Conservation (phyloP, 139 green algal species). For the Chlamydomonas sp. region DNA sequence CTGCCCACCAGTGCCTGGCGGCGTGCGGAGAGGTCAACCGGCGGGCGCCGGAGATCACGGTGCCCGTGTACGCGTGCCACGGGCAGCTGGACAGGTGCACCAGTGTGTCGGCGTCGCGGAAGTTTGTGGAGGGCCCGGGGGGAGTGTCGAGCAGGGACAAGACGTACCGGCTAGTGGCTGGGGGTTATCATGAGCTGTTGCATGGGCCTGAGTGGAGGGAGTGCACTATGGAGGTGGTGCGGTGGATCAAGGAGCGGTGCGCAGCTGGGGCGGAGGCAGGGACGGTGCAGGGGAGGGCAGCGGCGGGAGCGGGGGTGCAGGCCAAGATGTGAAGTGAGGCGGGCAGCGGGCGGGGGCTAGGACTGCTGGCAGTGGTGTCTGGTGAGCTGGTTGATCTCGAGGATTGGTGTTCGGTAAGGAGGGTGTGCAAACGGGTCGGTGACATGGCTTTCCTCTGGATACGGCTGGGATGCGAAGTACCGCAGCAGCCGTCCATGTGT, state of each 20-base stretch:
- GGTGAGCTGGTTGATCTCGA: too few species aligned
- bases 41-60: conserved; percentile 7
- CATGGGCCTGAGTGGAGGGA: conserved; percentile 45
- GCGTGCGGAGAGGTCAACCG: neutral
- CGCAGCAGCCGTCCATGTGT: too few species aligned
- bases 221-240: conserved; percentile 25
- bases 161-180: conserved; percentile 25
- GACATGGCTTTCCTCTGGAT: too few species aligned
- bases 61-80: conserved; percentile 53
- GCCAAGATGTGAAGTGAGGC: neutral
- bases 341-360: too few species aligned
- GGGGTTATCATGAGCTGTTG: conserved; percentile 65
- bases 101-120: conserved; percentile 14
- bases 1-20: conserved; percentile 30
- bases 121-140: conserved; percentile 35
- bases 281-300: neutral
- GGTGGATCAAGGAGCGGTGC: conserved; percentile 36
- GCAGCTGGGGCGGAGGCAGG: neutral
- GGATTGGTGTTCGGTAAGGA: too few species aligned
- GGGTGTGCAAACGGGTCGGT: too few species aligned
- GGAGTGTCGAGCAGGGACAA: conserved; percentile 36
- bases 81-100: conserved; percentile 47
- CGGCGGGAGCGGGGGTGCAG: neutral
- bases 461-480: too few species aligned
- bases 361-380: too few species aligned